These are phyloP conservation scores for Endogone sp. DNA, from an alignment of 192 early-diverging fungal genomes.

Conservation along the genomic window DNA sequence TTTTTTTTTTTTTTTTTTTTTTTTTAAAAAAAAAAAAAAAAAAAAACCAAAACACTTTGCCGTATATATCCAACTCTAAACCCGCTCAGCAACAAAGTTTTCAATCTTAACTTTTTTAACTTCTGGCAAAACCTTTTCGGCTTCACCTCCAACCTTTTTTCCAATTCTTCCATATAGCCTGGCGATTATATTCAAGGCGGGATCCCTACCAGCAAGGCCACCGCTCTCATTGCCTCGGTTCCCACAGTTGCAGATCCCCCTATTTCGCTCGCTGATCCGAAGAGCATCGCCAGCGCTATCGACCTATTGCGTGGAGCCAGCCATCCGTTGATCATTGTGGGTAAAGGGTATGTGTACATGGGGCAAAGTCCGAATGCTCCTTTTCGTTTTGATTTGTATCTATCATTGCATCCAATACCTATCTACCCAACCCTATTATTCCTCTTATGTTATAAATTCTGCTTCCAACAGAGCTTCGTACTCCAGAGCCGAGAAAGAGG, in stretches of 20 bases:
- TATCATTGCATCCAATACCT: too few species aligned
- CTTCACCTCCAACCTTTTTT: background rate
- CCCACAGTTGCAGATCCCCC: conserved; percentile 14
- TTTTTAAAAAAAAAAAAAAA: too few species aligned
- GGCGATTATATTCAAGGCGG: conserved; percentile 58
- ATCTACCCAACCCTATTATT: too few species aligned
- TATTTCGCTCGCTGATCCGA: conserved; percentile 45
- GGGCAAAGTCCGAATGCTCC: too few species aligned
- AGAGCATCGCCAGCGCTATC: conserved; percentile 35
- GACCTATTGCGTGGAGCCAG: conserved; percentile 40
- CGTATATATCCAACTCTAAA: too few species aligned
- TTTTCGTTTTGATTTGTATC: too few species aligned
- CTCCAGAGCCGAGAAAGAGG: conserved; percentile 57
- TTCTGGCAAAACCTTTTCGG: background rate
- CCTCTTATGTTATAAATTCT: too few species aligned
- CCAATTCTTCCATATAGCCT: conserved; percentile 21
- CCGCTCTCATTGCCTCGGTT: background rate
- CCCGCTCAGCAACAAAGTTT: too few species aligned
- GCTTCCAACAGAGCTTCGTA: conserved; percentile 43
- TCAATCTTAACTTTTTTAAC: too few species aligned
- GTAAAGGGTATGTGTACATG: conserved; percentile 61
- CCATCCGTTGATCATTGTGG: conserved; percentile 59
- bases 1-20: too few species aligned
- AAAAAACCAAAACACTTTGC: too few species aligned
- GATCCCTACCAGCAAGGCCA: background rate